Percentiles rank a stretch among this genome's conserved stretches.
phyloP scores from a whole-genome alignment of 2,329 filamentous ascomycete species.

The Cyphellophora attinorum region DNA sequence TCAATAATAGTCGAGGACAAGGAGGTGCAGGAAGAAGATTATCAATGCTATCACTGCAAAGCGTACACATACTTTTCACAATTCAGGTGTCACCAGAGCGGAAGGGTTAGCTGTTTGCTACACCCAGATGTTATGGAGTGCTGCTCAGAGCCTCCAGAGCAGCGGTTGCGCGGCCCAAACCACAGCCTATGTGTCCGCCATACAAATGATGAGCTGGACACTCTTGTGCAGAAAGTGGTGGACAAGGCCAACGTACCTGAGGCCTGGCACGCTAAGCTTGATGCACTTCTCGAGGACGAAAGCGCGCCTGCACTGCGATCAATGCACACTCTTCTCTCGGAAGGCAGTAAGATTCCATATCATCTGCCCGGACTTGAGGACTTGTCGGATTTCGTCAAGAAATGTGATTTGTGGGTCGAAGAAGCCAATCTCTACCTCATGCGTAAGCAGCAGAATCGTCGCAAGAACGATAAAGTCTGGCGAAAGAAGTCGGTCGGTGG shows the following conservation, averaged over 20 bases:
- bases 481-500: slow-evolving; percentile 62
- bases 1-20: slow-evolving; percentile 57
- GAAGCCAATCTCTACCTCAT: slow-evolving; percentile 94
- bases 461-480: slow-evolving; percentile 86
- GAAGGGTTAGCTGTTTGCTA: slow-evolving; percentile 70
- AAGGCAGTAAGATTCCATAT: slow-evolving; percentile 94
- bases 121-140: slow-evolving; percentile 76
- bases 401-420: slow-evolving; percentile 96
- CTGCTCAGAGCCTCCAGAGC: slow-evolving; percentile 58
- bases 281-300: slow-evolving; percentile 73
- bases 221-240: slow-evolving; percentile 62
- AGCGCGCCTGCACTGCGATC: slow-evolving; percentile 76
- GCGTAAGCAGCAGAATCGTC: slow-evolving; percentile 92
- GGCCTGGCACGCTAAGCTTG: slow-evolving; percentile 81
- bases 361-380: slow-evolving; percentile 72
- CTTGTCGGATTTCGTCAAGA: slow-evolving; percentile 82
- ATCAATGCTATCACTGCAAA: slow-evolving; percentile 88
- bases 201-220: slow-evolving; percentile 58
- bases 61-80: slow-evolving; percentile 83
- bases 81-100: slow-evolving; percentile 72
- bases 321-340: slow-evolving; percentile 71
- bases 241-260: slow-evolving; percentile 84
- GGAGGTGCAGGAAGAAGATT: slow-evolving; percentile 80
- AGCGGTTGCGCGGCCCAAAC: slow-evolving; percentile 58
- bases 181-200: slow-evolving; percentile 73